phyloP scores from a whole-genome alignment of 202 grass and related monocot species.

The Elaeis oleifera region DNA sequence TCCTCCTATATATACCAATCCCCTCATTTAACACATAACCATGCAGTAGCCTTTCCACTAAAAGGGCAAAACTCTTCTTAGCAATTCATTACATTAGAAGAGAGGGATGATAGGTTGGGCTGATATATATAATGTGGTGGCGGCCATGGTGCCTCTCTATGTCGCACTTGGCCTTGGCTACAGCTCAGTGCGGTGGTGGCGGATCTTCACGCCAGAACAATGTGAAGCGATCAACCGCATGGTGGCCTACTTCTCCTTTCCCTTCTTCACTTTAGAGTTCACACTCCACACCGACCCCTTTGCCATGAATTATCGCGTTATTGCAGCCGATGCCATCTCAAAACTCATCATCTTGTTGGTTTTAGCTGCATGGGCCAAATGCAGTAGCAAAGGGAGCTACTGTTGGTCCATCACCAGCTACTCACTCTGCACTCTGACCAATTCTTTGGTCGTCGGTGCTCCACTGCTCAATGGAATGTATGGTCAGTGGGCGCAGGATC shows the following conservation, averaged over 20 bases:
- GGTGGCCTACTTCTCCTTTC: conserved; percentile 11
- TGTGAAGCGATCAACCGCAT: conserved; percentile 18
- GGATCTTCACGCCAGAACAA: conserved; percentile 20
- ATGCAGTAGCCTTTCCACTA: too few relatives aligned
- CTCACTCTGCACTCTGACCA: conserved; percentile 64
- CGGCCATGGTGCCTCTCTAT: conserved; percentile 13
- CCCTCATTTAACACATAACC: too few relatives aligned
- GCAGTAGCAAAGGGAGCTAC: conserved; percentile 6
- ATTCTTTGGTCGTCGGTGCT: conserved; percentile 64
- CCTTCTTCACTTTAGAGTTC: conserved; percentile 17
- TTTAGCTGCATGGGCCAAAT: conserved; percentile 12
- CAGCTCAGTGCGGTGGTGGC: conserved; percentile 13
- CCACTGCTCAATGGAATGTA: conserved; percentile 64
- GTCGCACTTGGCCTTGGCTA: conserved; percentile 9
- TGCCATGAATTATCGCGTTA: conserved; percentile 14
- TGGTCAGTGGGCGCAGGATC: conserved; percentile 66
- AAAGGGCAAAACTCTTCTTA: too few relatives aligned
- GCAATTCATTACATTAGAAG: too few relatives aligned
- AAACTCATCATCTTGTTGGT: neutral
- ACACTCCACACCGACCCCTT: conserved; percentile 15
- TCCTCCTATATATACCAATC: too few relatives aligned
- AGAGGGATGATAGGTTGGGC: conserved; percentile 2
- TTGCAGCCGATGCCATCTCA: conserved; percentile 12
- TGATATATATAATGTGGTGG: conserved; percentile 19
- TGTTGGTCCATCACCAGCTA: conserved; percentile 59